Evolutionary conservation across 805 yeast genomes (phyloP), one percentile per base, ranked within the genome.

Genomic region (Yamadazyma laniorum): DNA sequence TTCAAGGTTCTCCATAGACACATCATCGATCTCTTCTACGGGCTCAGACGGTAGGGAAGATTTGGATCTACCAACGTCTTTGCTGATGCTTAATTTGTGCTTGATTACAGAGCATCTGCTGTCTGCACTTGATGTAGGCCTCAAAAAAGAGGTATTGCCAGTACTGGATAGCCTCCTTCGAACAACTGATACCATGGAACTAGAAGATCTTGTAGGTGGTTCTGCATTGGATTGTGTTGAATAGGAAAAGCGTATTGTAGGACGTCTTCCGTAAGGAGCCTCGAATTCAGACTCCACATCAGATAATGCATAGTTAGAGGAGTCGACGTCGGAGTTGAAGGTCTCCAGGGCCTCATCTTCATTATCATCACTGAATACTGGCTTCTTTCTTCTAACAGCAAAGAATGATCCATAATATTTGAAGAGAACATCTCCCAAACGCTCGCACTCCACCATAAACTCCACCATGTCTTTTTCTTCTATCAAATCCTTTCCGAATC

Each of bases 401-500:
- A 48, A 41, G 9, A 40, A 45, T 6, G 39, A 12, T 15, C 51
- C 54, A 36, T 49, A 54, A 34, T 47, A 39, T 7, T 44, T 48
- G 21, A 53, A 44, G 12, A 52, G 19, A 18, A 32, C 35, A 1
- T 36, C 26, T 4, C 52, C 50, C 15, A 57, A 41, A 29, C 47
- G 50, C 17, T 50, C 53, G 34, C 54, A 51, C 23, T 48, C 53
- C 25, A 56, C 68, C 68, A 88, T 75, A 51, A 86, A 79, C 29
- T 65, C 71, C 19, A 76, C 58, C 51, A 89, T 78, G 28, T 82
- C 82, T 3, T 62, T 65, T 45, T 81, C 79, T 1, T 73, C 59
- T 13, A 87, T 76, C 13, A 77, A 68, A 14, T 66, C 57, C 2
- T 85, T 84, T 5, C 91, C 75, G 57, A 79, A 89, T 42, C 87